Evolutionary conservation across 2,329 filamentous ascomycete species (phyloP).

Genomic region (Cryphonectria naterciae): DNA sequence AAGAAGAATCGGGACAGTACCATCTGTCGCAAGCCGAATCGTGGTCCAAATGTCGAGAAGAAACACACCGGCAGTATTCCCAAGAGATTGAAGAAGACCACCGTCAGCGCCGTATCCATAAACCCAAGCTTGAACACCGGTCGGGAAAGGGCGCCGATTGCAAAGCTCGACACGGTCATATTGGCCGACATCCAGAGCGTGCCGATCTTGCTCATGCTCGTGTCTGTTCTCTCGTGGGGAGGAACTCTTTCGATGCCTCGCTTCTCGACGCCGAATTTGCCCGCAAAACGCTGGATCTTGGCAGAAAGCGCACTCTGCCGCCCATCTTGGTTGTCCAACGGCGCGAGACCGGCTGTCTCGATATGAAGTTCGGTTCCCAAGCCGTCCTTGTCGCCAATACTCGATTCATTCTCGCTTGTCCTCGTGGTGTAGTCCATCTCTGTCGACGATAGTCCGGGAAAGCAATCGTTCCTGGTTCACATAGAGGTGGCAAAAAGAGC

Average conservation of each 20-base stretch:
- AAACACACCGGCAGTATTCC: constrained; percentile 74
- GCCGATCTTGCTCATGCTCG: constrained; percentile 66
- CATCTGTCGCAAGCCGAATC: constrained; percentile 78
- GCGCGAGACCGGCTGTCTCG: constrained; percentile 3
- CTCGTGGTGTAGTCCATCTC: background rate
- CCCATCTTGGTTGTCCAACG: constrained; percentile 21
- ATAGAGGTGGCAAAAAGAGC: background rate
- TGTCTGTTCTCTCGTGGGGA: constrained; percentile 68
- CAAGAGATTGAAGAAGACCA: constrained; percentile 76
- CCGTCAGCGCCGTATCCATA: constrained; percentile 71
- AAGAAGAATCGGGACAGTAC: constrained; percentile 79
- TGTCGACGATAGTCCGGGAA: background rate
- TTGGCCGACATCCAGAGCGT: constrained; percentile 82
- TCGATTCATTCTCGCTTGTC: constrained; percentile 12
- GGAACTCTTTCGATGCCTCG: constrained; percentile 77
- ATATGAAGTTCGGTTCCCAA: background rate
- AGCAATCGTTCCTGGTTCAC: background rate
- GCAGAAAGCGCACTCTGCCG: constrained; percentile 34
- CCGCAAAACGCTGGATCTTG: constrained; percentile 64
- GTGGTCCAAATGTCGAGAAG: constrained; percentile 77
- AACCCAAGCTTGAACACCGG: constrained; percentile 73
- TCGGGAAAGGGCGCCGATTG: constrained; percentile 72
- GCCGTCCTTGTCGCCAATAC: constrained; percentile 18
- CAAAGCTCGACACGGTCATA: constrained; percentile 77
- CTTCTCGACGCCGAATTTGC: constrained; percentile 70